These are phyloP conservation scores for Phyllosticta citrichinensis DNA, from an alignment of 2,329 filamentous ascomycete genomes.

Conservation along the genomic window DNA sequence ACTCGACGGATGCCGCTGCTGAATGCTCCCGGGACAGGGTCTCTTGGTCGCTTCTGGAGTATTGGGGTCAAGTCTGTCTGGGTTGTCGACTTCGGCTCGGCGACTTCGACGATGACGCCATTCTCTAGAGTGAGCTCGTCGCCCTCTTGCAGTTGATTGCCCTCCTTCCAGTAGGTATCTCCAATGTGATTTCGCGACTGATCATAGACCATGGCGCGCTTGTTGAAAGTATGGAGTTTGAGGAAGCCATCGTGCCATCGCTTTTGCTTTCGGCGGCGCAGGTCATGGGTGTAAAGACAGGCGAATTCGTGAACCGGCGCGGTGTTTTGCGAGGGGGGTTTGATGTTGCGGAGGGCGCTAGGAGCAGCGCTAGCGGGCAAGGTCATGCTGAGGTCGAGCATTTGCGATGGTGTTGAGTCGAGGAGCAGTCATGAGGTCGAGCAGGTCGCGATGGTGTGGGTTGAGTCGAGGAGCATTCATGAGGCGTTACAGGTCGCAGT, in stretches of 20 bases:
- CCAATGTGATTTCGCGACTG: conserved; percentile 70
- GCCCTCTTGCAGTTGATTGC: conserved; percentile 62
- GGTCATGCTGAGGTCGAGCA: conserved; percentile 15
- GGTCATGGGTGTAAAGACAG: conserved; percentile 79
- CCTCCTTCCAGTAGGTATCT: conserved; percentile 70
- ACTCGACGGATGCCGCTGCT: background rate
- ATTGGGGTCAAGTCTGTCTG: conserved; percentile 72
- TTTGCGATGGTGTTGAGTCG: too few species aligned
- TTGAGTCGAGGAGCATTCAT: too few species aligned
- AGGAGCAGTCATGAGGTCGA: too few species aligned
- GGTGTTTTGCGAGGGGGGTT: conserved; percentile 40
- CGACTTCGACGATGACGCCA: conserved; percentile 69
- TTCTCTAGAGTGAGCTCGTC: conserved; percentile 74
- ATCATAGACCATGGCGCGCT: conserved; percentile 82
- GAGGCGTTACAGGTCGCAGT: too few species aligned
- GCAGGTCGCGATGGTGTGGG: too few species aligned
- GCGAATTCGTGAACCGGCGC: conserved; percentile 71
- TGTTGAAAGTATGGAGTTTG: conserved; percentile 85
- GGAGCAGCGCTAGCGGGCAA: conserved; percentile 13
- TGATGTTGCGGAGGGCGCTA: conserved; percentile 17
- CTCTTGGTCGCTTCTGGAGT: conserved; percentile 55
- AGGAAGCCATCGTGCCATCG: conserved; percentile 88
- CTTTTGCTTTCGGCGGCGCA: conserved; percentile 77
- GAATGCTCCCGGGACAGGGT: background rate
- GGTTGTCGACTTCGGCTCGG: conserved; percentile 59